Evolutionary conservation across 257 asterid genomes (phyloP), one percentile per base, ranked within the genome.

Genomic region (Linderniella brevidens): DNA sequence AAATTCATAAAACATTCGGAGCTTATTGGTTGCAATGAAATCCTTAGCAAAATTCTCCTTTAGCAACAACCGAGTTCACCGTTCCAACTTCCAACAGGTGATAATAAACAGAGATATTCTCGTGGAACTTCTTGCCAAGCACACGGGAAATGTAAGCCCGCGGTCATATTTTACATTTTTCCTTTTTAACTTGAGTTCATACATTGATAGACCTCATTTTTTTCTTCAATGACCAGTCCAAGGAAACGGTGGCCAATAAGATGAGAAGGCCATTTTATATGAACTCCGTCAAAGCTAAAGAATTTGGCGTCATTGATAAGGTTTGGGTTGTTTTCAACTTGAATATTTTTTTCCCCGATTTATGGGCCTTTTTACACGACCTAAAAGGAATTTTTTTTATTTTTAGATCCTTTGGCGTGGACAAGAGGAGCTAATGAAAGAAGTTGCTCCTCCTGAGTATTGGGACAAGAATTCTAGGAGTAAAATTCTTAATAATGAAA

Each of bases 221-320:
- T 58, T 39, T 13, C 18, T 40, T 65, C 46, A 60, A 18, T 62
- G 54, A 41, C 41, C 77, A 87, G 95, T 55, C 95, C 8, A 65
- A 58, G 54, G 97, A 87, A 72, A 52, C 68, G 19, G 90, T 88
- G 45, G 74, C 83, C 57, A 57, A 57, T 18, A 69, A 57, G 58
- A 80, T 83, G 86, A 76, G 37, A 68, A 68, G 92, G 57, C 73
- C 86, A 60, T 80, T 57, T 63, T 78, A 83, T 58, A 88, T 83
- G 97, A 79, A 80, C 58, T 17, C 95, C 19, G 46, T 65, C 13
- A 66, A 42, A 70, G 95, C 97, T 58, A 78, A 60, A 66, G 86
- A 83, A 19, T 88, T 88, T 62, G 97, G 93, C 9, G 93, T 88
- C 54, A 64, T 78, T 40, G 95, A 88, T 60, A 78, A 76, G 85